Percentiles rank a stretch among this genome's conserved stretches.
phyloP scores from a whole-genome alignment of 2,329 filamentous ascomycete genomes.

The Fusarium ramigenum region DNA sequence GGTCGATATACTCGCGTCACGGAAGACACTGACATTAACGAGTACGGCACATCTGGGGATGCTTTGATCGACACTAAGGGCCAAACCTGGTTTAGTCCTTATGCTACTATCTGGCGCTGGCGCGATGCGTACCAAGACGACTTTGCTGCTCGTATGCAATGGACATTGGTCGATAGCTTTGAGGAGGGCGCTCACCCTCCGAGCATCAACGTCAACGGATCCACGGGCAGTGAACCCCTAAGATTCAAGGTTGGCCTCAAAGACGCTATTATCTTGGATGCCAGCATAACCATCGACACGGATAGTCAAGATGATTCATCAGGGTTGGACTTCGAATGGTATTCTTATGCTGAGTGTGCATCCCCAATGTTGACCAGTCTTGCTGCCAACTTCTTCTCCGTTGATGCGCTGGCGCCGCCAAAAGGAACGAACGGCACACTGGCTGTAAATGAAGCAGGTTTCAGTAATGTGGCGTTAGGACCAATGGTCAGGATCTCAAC shows the following conservation, averaged over 20 bases:
- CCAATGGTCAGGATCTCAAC: background rate
- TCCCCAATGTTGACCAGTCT: background rate
- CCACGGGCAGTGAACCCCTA: background rate
- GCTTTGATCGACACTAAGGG: background rate
- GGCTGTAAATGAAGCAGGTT: background rate
- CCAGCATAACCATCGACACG: background rate
- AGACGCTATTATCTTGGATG: background rate
- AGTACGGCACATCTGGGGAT: constrained; percentile 7
- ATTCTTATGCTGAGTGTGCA: background rate
- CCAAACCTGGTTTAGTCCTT: background rate
- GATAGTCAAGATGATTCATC: background rate
- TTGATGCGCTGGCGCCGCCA: background rate
- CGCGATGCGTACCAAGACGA: constrained; percentile 19
- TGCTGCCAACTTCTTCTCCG: background rate
- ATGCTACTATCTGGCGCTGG: constrained; percentile 18
- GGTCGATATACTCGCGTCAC: constrained; percentile 10
- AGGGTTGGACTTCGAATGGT: constrained; percentile 5
- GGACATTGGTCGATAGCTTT: background rate
- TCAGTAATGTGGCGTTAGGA: background rate
- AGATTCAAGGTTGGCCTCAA: background rate
- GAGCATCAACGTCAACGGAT: background rate
- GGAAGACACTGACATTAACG: background rate
- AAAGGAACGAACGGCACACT: background rate
- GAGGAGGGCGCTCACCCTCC: background rate
- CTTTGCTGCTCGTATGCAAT: constrained; percentile 16